phyloP scores from a whole-genome alignment of 805 yeast genomes.

The Metschnikowia gruessii region DNA sequence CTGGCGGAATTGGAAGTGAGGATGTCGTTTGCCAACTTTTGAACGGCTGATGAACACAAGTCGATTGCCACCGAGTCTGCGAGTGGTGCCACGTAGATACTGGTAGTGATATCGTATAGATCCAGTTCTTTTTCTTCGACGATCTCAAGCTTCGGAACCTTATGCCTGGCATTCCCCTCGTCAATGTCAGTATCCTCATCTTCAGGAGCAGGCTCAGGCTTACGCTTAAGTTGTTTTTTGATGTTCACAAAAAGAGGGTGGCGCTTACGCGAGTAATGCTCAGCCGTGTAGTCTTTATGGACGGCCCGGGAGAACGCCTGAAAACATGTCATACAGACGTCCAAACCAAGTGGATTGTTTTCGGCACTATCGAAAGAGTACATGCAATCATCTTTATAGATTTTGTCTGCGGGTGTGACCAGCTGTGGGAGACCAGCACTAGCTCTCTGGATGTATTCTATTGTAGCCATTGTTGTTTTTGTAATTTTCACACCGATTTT shows the following conservation, averaged over 20 bases:
- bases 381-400: conserved; percentile 88
- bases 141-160: conserved; percentile 66
- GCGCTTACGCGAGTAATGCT: conserved; percentile 51
- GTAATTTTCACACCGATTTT: neutral
- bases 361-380: conserved; percentile 75
- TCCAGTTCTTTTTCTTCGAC: conserved; percentile 62
- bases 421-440: conserved; percentile 20
- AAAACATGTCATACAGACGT: conserved; percentile 71
- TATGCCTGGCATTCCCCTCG: conserved; percentile 24
- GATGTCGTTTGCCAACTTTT: conserved; percentile 42
- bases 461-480: neutral
- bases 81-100: conserved; percentile 39
- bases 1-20: conserved; percentile 57
- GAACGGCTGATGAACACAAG: conserved; percentile 23
- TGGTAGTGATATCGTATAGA: conserved; percentile 46
- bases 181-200: too few species aligned
- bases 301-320: conserved; percentile 59
- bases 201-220: conserved; percentile 11
- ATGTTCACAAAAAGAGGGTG: conserved; percentile 63
- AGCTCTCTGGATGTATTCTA: conserved; percentile 5
- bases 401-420: conserved; percentile 29
- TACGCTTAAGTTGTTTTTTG: conserved; percentile 45
- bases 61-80: conserved; percentile 27
- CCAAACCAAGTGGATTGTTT: conserved; percentile 52
- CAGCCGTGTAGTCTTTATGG: conserved; percentile 47